Evolutionary conservation across 129 eudicot genomes (phyloP).

Genomic region (Tagetes patula): DNA sequence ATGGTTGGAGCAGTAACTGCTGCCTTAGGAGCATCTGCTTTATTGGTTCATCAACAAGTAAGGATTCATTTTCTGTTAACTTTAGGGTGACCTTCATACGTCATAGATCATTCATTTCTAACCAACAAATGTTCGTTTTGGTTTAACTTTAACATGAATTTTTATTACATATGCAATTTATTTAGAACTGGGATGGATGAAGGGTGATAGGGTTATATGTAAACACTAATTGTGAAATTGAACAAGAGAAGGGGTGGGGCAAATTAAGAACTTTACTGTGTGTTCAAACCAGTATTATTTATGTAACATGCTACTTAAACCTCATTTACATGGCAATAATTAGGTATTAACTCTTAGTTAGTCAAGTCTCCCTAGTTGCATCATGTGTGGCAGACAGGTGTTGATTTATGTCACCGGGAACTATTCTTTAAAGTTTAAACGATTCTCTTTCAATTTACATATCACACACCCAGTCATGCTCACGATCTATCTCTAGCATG

Average conservation of each 20-base stretch:
- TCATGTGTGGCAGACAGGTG: conserved; percentile 11
- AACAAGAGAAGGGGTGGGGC: neutral
- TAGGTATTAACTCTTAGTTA: conserved; percentile 1
- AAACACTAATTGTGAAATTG: conserved; percentile 21
- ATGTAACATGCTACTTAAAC: conserved; percentile 10
- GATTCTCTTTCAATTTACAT: neutral
- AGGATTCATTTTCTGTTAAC: conserved; percentile 15
- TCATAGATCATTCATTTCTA: conserved; percentile 1
- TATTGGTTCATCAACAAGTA: conserved; percentile 72
- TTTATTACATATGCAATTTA: conserved; percentile 13
- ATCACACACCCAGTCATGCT: conserved; percentile 17
- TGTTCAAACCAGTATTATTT: neutral
- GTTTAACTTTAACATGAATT: neutral
- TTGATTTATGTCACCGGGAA: neutral
- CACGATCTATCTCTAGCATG: conserved; percentile 15
- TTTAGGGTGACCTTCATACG: neutral
- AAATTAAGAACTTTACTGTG: neutral
- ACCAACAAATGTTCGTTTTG: conserved; percentile 5
- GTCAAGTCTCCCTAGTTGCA: conserved; percentile 15
- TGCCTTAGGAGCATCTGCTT: conserved; percentile 92
- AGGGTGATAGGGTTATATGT: conserved; percentile 12
- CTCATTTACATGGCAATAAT: conserved; percentile 7
- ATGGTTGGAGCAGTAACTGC: conserved; percentile 96
- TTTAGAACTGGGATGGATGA: conserved; percentile 4
- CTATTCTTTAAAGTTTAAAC: neutral